These are phyloP conservation scores for Boletus pseudopeckii DNA, from an alignment of 768 basidiomycete species.

Conservation along the genomic window DNA sequence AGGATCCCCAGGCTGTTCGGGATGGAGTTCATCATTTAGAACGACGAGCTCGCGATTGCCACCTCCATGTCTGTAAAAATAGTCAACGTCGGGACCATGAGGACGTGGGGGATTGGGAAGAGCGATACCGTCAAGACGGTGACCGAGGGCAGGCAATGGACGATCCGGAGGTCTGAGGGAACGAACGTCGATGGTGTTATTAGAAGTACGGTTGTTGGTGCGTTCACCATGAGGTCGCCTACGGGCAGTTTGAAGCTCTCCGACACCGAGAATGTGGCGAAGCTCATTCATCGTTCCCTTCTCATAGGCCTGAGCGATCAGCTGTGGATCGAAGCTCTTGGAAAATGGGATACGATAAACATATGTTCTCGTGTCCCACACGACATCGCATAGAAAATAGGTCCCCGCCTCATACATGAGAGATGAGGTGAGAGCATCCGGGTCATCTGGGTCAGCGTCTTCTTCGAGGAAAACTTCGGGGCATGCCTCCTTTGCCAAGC, in stretches of 20 bases:
- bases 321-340: neutral
- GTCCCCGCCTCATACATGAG: neutral
- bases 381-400: conserved; percentile 2
- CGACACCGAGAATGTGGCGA: no score
- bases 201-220: neutral
- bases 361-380: neutral
- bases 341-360: neutral
- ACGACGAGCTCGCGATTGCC: neutral
- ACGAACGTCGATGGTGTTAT: neutral
- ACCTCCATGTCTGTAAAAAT: neutral
- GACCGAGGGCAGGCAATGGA: neutral
- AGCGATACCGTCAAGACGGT: neutral
- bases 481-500: neutral
- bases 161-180: neutral
- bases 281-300: neutral
- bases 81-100: conserved; percentile 1
- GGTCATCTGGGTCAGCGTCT: neutral
- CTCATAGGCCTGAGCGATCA: neutral
- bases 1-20: neutral
- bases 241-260: neutral
- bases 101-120: neutral
- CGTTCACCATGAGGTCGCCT: neutral
- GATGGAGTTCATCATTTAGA: no score
- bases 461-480: neutral
- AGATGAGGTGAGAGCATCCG: neutral